A percentile compares a stretch with the other conserved stretches of the same genome.
Conservation (phyloP, 176 grass and related monocot species). For the Oryza nivara region DNA sequence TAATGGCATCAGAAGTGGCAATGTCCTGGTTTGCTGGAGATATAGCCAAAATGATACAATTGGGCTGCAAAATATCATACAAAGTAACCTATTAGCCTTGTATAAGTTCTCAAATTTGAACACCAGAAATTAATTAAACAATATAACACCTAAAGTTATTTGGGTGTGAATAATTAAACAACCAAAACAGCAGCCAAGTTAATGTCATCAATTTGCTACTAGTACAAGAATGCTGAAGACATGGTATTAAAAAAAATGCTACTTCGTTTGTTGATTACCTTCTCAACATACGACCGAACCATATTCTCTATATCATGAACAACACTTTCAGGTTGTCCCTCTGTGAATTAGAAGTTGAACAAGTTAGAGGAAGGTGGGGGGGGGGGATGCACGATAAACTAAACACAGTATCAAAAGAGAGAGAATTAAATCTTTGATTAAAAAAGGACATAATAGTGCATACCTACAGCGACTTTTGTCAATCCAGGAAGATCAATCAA, state of each 20-base stretch:
- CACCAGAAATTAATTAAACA: neutral
- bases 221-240: constrained; percentile 15
- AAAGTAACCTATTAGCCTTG: constrained; percentile 6
- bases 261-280: constrained; percentile 51
- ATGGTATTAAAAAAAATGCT: neutral
- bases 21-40: constrained; percentile 63
- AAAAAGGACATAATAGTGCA: constrained; percentile 36
- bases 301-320: constrained; percentile 84
- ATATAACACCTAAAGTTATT: neutral
- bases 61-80: constrained; percentile 39
- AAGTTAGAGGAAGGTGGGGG: neutral
- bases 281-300: constrained; percentile 71
- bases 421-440: neutral
- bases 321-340: constrained; percentile 78
- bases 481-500: constrained; percentile 83
- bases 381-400: neutral
- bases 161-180: neutral
- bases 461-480: constrained; percentile 90
- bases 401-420: neutral
- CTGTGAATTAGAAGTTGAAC: constrained; percentile 49
- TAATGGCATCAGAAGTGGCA: constrained; percentile 58
- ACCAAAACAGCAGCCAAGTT: neutral
- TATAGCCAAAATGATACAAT: constrained; percentile 59
- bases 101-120: neutral
- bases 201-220: neutral